These are phyloP conservation scores for Abrus precatorius DNA, from an alignment of 306 rosid genomes.

Conservation along the genomic window DNA sequence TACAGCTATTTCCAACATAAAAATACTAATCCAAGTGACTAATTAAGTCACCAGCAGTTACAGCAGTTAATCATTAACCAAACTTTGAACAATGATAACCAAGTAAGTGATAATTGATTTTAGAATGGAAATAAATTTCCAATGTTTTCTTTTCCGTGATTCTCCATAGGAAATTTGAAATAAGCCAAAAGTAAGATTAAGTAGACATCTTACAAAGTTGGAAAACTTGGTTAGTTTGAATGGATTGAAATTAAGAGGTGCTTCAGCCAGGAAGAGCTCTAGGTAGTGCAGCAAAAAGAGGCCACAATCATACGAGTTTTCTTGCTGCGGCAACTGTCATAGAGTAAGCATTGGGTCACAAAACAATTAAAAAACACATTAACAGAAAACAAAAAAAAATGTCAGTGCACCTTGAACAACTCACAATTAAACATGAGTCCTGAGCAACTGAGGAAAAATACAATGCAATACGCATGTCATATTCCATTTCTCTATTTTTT, in stretches of 20 bases:
- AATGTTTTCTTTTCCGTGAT: neutral
- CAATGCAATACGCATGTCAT: neutral
- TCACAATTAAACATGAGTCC: conserved; percentile 12
- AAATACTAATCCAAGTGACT: conserved; percentile 27
- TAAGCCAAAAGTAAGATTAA: conserved; percentile 38
- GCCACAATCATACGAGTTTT: conserved; percentile 93
- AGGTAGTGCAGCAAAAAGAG: conserved; percentile 94
- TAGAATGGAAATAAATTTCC: conserved; percentile 4
- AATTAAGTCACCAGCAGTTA: neutral
- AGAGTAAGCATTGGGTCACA: conserved; percentile 39
- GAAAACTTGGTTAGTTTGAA: conserved; percentile 73
- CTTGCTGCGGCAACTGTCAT: conserved; percentile 94
- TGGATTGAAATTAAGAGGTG: conserved; percentile 86
- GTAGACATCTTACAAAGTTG: conserved; percentile 75
- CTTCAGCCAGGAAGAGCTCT: conserved; percentile 85
- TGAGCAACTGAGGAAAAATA: conserved; percentile 5
- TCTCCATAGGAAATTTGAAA: neutral
- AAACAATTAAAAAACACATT: neutral
- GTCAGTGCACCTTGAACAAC: conserved; percentile 6
- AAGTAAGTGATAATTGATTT: conserved; percentile 8
- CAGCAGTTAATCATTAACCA: conserved; percentile 12
- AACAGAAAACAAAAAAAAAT: conserved; percentile 4
- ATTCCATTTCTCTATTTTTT: neutral
- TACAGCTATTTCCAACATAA: conserved; percentile 21
- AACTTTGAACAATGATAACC: conserved; percentile 3